These are phyloP conservation scores for Scolecobasidium constrictum DNA, from an alignment of 2,329 filamentous ascomycete genomes.

Conservation along the genomic window DNA sequence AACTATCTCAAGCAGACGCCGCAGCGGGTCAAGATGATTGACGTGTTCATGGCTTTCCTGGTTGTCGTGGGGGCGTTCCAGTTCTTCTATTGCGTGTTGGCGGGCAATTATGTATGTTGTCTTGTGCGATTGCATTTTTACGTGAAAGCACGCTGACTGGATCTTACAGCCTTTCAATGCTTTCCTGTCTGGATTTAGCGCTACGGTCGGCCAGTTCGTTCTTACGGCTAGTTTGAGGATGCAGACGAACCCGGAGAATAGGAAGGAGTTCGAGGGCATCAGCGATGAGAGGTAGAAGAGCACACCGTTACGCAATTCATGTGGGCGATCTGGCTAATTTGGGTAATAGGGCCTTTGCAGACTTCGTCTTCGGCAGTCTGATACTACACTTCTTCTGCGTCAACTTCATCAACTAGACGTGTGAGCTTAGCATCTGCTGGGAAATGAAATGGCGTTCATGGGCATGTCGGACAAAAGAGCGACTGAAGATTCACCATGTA, in stretches of 20 bases:
- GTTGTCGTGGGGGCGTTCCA: constrained; percentile 79
- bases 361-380: constrained; percentile 88
- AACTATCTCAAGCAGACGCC: constrained; percentile 74
- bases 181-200: constrained; percentile 88
- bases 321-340: constrained; percentile 9
- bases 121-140: background rate
- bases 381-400: constrained; percentile 98
- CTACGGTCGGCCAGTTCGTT: constrained; percentile 94
- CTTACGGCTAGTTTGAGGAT: constrained; percentile 84
- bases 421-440: constrained; percentile 2
- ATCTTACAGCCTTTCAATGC: constrained; percentile 85
- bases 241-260: constrained; percentile 79
- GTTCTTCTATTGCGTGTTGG: constrained; percentile 84
- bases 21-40: constrained; percentile 84
- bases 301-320: constrained; percentile 13
- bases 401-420: constrained; percentile 87
- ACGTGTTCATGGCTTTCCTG: constrained; percentile 82
- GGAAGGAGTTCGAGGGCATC: constrained; percentile 62
- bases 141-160: background rate
- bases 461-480: too few species aligned
- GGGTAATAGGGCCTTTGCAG: constrained; percentile 70
- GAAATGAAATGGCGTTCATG: too few species aligned
- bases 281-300: constrained; percentile 64
- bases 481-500: too few species aligned
- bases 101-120: constrained; percentile 82